Base-by-base conservation (phyloP, 2,329 filamentous ascomycete species). In the Alternaria brassicae region DNA sequence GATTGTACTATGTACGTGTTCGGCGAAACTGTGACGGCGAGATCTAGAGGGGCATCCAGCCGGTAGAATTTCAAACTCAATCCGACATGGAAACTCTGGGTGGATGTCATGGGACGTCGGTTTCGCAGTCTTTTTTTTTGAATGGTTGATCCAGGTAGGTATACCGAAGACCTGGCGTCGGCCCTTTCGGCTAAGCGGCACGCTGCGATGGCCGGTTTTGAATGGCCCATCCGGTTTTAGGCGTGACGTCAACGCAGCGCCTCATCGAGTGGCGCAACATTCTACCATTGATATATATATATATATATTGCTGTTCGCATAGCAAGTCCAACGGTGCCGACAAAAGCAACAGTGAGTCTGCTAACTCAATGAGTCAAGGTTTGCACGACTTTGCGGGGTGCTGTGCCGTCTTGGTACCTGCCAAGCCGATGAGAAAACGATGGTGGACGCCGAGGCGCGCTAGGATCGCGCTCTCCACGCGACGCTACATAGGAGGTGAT, bases 401-500 rank as follows among this genome's bases (percentile, higher is more conserved):
- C 52, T 47, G 42, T 19, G 12, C 55, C 28, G 34, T 17, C 23
- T 6, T 25, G 47, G 60, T 63, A 47, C 62, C 60, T 65, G 64
- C 64, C 64, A 67, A 67, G 64, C 39, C 40, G 55, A 53, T 60
- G 40, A 34, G 34, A 12, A 7, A n/a, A 21, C 36, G 36, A 39
- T 39, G 48, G 21, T 40, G 23, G 53, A 36, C 42, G 39, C 32
- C 53, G 49, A 47, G 32, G 32, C 51, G 32, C 51, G 30, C 44
- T 30, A 27, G 17, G 45, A 51, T 56, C 49, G 42, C 36, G 56
- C 23, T n/a, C 27, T 50, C 48, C 37, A 56, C 54, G 49, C 58
- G 59, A 23, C 37, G 53, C 47, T 58, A 62, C 25, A 36, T n/a
- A n/a, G n/a, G 40, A n/a, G 10, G 37, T 63, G 65, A 65, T 60